Conservation (phyloP, 1,284 basidiomycete species). For the Apiotrichum sp. region DNA sequence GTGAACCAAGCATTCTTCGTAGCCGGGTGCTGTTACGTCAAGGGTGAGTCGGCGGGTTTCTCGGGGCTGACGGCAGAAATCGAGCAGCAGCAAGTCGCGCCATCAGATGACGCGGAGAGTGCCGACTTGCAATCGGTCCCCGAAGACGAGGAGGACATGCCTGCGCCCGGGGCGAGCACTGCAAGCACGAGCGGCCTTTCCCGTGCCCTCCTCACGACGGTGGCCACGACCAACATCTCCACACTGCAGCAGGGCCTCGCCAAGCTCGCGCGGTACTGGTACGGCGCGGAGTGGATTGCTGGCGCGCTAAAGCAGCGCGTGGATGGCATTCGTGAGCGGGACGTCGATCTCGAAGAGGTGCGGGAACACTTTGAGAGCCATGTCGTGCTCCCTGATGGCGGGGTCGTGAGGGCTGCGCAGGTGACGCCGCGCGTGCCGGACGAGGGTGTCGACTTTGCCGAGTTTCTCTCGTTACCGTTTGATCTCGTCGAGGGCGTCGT, state of each 20-base stretch:
- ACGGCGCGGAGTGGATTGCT: constrained; percentile 24
- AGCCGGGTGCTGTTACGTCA: constrained; percentile 30
- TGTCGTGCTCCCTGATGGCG: constrained; percentile 26
- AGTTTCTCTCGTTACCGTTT: constrained; percentile 20
- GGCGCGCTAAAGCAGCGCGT: constrained; percentile 21
- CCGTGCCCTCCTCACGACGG: constrained; percentile 17
- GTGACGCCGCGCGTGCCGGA: neutral
- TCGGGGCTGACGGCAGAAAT: constrained; percentile 6
- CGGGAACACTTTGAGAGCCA: constrained; percentile 24
- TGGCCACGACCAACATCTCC: constrained; percentile 19
- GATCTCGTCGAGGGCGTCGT: constrained; percentile 17
- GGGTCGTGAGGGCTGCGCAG: constrained; percentile 9
- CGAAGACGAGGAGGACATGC: neutral
- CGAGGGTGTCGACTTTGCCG: neutral
- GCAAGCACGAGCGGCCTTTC: constrained; percentile 12
- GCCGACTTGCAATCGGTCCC: neutral
- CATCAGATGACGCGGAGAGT: neutral
- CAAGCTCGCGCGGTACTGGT: constrained; percentile 24
- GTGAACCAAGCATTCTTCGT: constrained; percentile 31
- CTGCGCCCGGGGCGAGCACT: too few relatives aligned
- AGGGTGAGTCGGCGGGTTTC: constrained; percentile 12
- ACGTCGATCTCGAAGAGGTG: constrained; percentile 22
- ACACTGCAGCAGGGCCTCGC: constrained; percentile 22
- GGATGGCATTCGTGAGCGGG: constrained; percentile 17
- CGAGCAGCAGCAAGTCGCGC: constrained; percentile 6